Conservation (phyloP, 768 basidiomycete genomes). For the Auriscalpium microsporum region DNA sequence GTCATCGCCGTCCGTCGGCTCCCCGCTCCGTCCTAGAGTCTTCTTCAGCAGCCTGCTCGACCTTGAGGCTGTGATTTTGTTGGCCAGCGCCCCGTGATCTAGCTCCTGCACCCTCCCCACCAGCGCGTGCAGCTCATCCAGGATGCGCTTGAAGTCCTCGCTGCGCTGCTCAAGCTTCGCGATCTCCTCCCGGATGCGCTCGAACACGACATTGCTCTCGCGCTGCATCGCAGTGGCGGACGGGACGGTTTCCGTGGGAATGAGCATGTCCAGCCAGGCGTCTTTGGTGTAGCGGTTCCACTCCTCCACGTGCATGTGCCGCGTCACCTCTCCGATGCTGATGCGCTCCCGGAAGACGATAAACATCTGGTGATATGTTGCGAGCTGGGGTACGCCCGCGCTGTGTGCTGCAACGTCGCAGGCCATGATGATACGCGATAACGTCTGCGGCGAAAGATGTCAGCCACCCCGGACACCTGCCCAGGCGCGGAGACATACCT, state of each 20-base stretch:
- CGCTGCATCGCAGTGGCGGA: too few relatives aligned
- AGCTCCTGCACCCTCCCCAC: conserved; percentile 6
- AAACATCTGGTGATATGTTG: neutral
- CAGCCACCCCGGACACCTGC: neutral
- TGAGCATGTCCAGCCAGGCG: neutral
- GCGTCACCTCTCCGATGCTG: conserved; percentile 11
- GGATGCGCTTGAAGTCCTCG: conserved; percentile 7
- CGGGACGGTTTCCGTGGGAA: conserved; percentile 7
- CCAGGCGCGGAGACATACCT: conserved; percentile 1
- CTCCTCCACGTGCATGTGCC: conserved; percentile 7
- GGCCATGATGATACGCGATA: conserved; percentile 9
- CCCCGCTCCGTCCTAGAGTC: too few relatives aligned
- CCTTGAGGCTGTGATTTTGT: too few relatives aligned
- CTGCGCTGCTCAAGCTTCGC: conserved; percentile 5
- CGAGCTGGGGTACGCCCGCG: conserved; percentile 6
- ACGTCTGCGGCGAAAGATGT: conserved; percentile 1
- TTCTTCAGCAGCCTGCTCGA: too few relatives aligned
- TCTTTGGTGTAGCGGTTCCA: conserved; percentile 6
- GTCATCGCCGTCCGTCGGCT: too few relatives aligned
- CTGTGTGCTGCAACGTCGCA: conserved; percentile 11
- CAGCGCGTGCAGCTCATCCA: conserved; percentile 5
- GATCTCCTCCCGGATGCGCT: conserved; percentile 8
- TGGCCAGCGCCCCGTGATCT: too few relatives aligned
- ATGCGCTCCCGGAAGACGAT: conserved; percentile 11
- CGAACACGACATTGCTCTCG: neutral